Evolutionary conservation across 345 rosid genomes (phyloP), one percentile per base, ranked within the genome.

Genomic region (Hypericum androsaemum): DNA sequence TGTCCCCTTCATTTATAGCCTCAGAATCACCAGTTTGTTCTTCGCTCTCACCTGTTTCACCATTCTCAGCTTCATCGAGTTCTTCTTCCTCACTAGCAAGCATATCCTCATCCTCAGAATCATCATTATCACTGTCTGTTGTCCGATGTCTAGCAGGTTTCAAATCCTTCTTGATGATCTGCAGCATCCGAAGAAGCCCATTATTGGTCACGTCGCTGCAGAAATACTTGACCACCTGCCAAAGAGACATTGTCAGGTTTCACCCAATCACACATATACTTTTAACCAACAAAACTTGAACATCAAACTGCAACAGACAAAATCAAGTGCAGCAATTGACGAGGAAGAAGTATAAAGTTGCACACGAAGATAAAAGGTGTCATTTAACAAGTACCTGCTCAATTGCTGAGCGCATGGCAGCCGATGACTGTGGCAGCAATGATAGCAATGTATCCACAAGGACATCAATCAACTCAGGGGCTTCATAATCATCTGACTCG

Each of bases 61-160:
- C 92, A 11, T 63, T 73, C 68, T 81, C 77, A 13, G 74, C 83
- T 61, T 88, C 95, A 56, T 68, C 81, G 48, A 70, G 74, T 53
- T 87, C 96, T 54, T 80, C 95, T 67, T 92, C 98, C 76, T 94
- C 99, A 8, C 85, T 77, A 46, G 71, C 84, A 52, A 88, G 86
- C 68, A 73, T 57, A 74, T 80, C 94, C 48, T 84, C 94, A 7
- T 80, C 89, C 0, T 75, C 84, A 42, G 82, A 86, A 12, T 77
- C 84, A 39, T 56, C 65, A 60, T 83, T 83, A 47, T 85, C 86
- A 43, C 75, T 73, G 39, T 72, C 84, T 41, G 57, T 76, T 52
- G 61, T 72, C 60, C 46, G 87, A 79, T 71, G 95, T 71, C 99
- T 80, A 62, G 85, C 75, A 8, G 99, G 95, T 71, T 83, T 88